Evolutionary conservation across 2,329 filamentous ascomycete genomes (phyloP).

Genomic region (Claviceps quebecensis): DNA sequence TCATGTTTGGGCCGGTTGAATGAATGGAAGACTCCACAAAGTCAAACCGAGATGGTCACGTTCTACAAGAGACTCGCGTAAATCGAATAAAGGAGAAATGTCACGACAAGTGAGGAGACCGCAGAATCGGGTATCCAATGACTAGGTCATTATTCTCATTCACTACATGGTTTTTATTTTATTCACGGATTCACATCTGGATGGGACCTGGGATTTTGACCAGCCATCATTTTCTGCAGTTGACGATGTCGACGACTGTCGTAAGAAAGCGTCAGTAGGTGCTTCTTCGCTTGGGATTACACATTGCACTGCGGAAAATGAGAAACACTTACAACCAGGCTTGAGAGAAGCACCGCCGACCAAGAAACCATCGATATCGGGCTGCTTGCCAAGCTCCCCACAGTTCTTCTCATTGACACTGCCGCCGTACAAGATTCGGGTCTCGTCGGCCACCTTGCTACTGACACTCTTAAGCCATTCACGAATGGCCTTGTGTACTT

Average conservation of each 20-base stretch:
- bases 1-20: neutral
- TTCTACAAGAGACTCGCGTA: neutral
- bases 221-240: constrained; percentile 35
- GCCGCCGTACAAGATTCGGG: constrained; percentile 90
- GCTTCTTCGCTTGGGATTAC: neutral
- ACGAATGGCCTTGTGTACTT: constrained; percentile 85
- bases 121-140: constrained; percentile 1
- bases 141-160: neutral
- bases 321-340: constrained; percentile 62
- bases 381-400: constrained; percentile 77
- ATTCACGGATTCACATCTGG: neutral
- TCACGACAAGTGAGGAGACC: neutral
- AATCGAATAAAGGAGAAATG: neutral
- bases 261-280: neutral
- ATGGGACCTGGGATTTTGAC: neutral
- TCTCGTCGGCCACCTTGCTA: constrained; percentile 65
- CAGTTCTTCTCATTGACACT: constrained; percentile 98
- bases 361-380: constrained; percentile 95
- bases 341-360: constrained; percentile 94
- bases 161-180: neutral
- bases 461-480: constrained; percentile 72
- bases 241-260: constrained; percentile 45
- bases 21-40: neutral
- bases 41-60: neutral
- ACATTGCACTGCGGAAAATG: neutral